phyloP scores from a whole-genome alignment of 192 early-diverging fungal genomes.

The Coemansia sp. region DNA sequence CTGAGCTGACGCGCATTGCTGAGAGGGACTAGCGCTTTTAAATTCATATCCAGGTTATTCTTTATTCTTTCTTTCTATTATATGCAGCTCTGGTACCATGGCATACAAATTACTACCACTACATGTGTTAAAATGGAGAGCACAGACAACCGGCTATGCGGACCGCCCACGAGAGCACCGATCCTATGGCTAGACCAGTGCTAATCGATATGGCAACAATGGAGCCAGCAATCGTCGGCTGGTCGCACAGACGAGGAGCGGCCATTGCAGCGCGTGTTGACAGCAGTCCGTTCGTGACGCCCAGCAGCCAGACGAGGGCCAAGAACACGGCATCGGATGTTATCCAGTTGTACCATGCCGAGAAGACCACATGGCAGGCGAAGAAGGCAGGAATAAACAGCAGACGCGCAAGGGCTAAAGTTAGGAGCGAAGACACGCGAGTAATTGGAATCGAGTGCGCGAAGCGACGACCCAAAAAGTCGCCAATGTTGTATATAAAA shows the following conservation, averaged over 20 bases:
- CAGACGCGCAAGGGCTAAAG: conserved; percentile 53
- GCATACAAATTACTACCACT: not conserved
- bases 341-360: conserved; percentile 58
- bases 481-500: conserved; percentile 69
- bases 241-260: conserved; percentile 37
- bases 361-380: conserved; percentile 62
- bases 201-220: conserved; percentile 66
- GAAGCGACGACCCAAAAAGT: conserved; percentile 64
- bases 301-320: conserved; percentile 58
- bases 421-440: conserved; percentile 35
- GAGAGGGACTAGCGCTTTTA: conserved; percentile 42
- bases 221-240: conserved; percentile 64
- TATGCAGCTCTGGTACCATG: not conserved
- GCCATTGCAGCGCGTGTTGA: conserved; percentile 67
- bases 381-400: conserved; percentile 71
- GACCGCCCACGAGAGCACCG: conserved; percentile 53
- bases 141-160: conserved; percentile 44
- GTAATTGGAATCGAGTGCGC: conserved; percentile 40
- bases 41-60: conserved; percentile 1
- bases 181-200: conserved; percentile 68
- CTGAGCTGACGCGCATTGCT: conserved; percentile 52
- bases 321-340: conserved; percentile 43
- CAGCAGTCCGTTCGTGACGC: conserved; percentile 64
- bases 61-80: conserved; percentile 1
- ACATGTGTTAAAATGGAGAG: conserved; percentile 19